Base-by-base conservation (phyloP, 192 early-diverging fungal genomes). In the Mortierella hygrophila region DNA sequence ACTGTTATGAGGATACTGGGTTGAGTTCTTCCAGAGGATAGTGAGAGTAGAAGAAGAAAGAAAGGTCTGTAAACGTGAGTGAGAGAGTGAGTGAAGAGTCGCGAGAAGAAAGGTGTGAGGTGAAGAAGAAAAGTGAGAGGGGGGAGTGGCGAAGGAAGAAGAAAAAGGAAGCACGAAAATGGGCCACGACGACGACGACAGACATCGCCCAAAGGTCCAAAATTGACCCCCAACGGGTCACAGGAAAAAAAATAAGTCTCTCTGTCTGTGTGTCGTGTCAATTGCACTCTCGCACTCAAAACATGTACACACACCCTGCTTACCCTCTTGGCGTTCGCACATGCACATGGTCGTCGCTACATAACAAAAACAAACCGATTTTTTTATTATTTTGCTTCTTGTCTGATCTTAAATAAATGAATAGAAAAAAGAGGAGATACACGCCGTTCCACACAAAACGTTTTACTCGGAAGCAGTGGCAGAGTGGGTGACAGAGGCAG, bases 51-150 rank as follows among this genome's bases (percentile, higher is more conserved):
- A 20, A 2, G 10, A 38, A 68, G 29, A 55, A 46, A 15, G 10
- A 46, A 46, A 13, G 13, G 44, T 46, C 13, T 46, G 13, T 46
- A 46, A 13, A 2, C 13, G 44, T 44, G 32, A 47, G 44, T 68
- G 38, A 15, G 18, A 35, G 44, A 47, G 55, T 26, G 76, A 49
- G 37, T 41, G 32, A 78, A 71, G 76, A 77, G 68, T 68, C 38
- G n/a, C 16, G 23, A 38, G 32, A 70, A 37, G 55, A 55, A 44
- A 29, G 38, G 40, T 70, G 55, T 44, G 23, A 52, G 38, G 35
- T 23, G 18, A 74, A 52, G 38, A 8, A 46, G 9, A 26, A 68
- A 29, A 35, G 26, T 32, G 29, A 52, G 49, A 20, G 18, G 49
- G 49, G 20, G 18, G 49, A 20, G 20, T 52, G 49, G 18, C 18